phyloP scores from a whole-genome alignment of 805 yeast species.

The Kuraishia molischiana region DNA sequence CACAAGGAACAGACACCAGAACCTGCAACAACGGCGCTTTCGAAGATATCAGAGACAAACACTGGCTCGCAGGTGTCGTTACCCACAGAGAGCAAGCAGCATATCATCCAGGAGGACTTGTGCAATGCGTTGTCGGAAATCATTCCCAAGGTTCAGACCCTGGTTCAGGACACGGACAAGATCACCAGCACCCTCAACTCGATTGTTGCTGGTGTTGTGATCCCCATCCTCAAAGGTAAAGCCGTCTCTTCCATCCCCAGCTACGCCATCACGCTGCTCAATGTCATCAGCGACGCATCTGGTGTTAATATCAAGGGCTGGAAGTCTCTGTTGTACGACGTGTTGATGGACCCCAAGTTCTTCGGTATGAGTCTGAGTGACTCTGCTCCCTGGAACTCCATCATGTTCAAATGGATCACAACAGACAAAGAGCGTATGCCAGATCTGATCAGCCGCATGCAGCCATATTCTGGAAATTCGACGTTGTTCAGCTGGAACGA shows the following conservation, averaged over 20 bases:
- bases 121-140: constrained; percentile 29
- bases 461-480: constrained; percentile 41
- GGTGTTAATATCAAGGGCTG: constrained; percentile 40
- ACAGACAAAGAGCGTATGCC: constrained; percentile 50
- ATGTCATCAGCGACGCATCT: constrained; percentile 18
- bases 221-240: constrained; percentile 43
- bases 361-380: constrained; percentile 27
- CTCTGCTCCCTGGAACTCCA: constrained; percentile 37
- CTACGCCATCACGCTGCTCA: constrained; percentile 35
- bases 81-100: not conserved
- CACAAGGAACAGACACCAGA: not conserved
- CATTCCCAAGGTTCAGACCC: constrained; percentile 27
- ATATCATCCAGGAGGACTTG: constrained; percentile 30
- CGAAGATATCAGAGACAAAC: not conserved
- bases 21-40: not conserved
- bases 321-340: constrained; percentile 56
- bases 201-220: constrained; percentile 41
- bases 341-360: constrained; percentile 50
- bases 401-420: constrained; percentile 54
- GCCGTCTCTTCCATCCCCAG: constrained; percentile 25
- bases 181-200: constrained; percentile 36
- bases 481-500: constrained; percentile 32
- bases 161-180: constrained; percentile 54
- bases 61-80: not conserved
- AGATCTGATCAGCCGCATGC: constrained; percentile 40